phyloP scores from a whole-genome alignment of 768 basidiomycete species.

The Boletus tomentosulus region DNA sequence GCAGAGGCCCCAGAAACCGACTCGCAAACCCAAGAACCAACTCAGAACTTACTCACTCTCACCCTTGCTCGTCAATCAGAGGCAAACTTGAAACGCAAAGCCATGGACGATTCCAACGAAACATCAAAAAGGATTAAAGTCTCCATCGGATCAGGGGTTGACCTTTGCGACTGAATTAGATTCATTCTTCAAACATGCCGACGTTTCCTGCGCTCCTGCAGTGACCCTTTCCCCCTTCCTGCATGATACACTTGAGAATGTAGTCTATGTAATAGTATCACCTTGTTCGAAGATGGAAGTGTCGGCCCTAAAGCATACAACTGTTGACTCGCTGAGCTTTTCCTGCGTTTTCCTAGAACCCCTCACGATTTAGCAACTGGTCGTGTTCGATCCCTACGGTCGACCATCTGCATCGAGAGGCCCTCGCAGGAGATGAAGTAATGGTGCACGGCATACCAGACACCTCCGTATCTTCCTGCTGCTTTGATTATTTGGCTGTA shows the following conservation, averaged over 20 bases:
- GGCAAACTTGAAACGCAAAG: constrained; percentile 35
- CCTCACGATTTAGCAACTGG: constrained; percentile 46
- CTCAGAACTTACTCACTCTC: constrained; percentile 25
- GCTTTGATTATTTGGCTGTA: constrained; percentile 40
- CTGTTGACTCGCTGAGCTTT: background rate
- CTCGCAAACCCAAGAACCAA: constrained; percentile 41
- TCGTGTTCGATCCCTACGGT: constrained; percentile 35
- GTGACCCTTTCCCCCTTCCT: background rate
- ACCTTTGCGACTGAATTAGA: constrained; percentile 61
- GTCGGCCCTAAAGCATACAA: constrained; percentile 36
- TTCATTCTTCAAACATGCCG: background rate
- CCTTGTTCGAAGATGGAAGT: background rate
- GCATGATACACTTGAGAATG: background rate
- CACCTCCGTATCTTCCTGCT: constrained; percentile 85
- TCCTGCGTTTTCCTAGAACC: constrained; percentile 23
- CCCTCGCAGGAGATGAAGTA: constrained; percentile 88
- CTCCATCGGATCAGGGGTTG: constrained; percentile 63
- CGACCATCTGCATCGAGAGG: constrained; percentile 47
- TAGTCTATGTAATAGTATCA: background rate
- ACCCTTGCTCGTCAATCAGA: constrained; percentile 15
- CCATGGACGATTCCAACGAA: constrained; percentile 11
- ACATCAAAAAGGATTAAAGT: constrained; percentile 63
- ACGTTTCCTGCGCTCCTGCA: background rate
- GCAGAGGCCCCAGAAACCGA: constrained; percentile 11
- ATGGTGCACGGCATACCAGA: constrained; percentile 84